Evolutionary conservation across 1,139 yeast genomes (phyloP).

Genomic region (Zygotorulaspora mrakii): DNA sequence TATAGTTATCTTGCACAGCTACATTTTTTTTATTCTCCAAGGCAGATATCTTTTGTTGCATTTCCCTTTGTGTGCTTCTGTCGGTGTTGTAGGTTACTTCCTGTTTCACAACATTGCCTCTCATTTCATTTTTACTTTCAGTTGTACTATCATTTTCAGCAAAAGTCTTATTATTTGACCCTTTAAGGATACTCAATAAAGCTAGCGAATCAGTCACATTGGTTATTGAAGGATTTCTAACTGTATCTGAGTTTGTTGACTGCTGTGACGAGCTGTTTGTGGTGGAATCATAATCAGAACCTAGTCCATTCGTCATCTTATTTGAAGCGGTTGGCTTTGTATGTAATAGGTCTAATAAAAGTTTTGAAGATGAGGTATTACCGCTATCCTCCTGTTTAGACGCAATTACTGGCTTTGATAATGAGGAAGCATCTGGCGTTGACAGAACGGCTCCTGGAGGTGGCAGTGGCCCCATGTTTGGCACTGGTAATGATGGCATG

Average conservation of each 20-base stretch:
- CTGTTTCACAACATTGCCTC: neutral
- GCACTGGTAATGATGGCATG: conserved; percentile 31
- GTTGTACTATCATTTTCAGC: neutral
- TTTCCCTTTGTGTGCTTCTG: no score
- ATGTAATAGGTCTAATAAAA: conserved; percentile 41
- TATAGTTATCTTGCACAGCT: no score
- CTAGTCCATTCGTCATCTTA: conserved; percentile 7
- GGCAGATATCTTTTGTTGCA: no score
- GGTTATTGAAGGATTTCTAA: no score
- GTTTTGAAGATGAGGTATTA: conserved; percentile 14
- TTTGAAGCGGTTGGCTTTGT: conserved; percentile 8
- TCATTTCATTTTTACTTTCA: neutral
- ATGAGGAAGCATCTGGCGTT: conserved; percentile 16
- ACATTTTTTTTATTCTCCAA: no score
- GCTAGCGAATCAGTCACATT: conserved; percentile 14
- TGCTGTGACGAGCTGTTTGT: neutral
- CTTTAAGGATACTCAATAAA: conserved; percentile 16
- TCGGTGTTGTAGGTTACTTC: no score
- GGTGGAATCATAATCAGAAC: conserved; percentile 12
- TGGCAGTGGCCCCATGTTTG: conserved; percentile 28
- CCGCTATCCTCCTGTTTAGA: conserved; percentile 12
- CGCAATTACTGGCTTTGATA: conserved; percentile 18
- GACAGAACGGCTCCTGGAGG: conserved; percentile 12
- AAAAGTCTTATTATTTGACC: neutral
- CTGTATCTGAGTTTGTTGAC: neutral